Evolutionary conservation across 352 stramenopile genomes (phyloP).

Genomic region (Phytophthora meadii): DNA sequence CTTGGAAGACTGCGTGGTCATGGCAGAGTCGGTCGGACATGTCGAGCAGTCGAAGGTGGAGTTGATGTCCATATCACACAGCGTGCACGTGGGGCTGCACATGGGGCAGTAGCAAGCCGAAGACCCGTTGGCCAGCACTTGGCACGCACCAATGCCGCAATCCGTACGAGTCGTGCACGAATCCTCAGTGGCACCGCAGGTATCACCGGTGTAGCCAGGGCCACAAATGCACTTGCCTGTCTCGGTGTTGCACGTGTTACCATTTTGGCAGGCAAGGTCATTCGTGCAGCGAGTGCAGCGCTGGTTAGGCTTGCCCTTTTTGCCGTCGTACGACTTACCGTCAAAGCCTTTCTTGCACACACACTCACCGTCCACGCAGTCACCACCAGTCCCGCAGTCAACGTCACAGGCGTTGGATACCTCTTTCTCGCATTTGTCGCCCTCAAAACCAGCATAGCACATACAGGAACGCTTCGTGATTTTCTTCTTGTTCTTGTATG

Average conservation of each 20-base stretch:
- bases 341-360: conserved; percentile 58
- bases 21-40: conserved; percentile 35
- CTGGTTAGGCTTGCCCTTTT: conserved; percentile 55
- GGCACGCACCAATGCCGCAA: conserved; percentile 51
- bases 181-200: conserved; percentile 61
- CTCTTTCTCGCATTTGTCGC: conserved; percentile 58
- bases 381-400: conserved; percentile 58
- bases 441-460: conserved; percentile 60
- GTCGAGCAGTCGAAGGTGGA: conserved; percentile 48
- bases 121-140: conserved; percentile 54
- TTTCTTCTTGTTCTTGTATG: conserved; percentile 69
- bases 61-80: conserved; percentile 46
- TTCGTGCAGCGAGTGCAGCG: conserved; percentile 63
- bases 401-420: conserved; percentile 58
- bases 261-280: conserved; percentile 62
- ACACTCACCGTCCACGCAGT: conserved; percentile 59
- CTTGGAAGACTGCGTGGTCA: conserved; percentile 42
- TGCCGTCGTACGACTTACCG: conserved; percentile 48
- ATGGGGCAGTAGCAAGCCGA: conserved; percentile 53
- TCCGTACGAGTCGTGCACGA: conserved; percentile 50
- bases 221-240: conserved; percentile 63
- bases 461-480: conserved; percentile 61
- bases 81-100: conserved; percentile 45
- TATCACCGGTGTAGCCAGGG: conserved; percentile 54
- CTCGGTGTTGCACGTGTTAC: conserved; percentile 56